These are phyloP conservation scores for Iris pallida DNA, from an alignment of 116 monocot genomes.

Conservation along the genomic window DNA sequence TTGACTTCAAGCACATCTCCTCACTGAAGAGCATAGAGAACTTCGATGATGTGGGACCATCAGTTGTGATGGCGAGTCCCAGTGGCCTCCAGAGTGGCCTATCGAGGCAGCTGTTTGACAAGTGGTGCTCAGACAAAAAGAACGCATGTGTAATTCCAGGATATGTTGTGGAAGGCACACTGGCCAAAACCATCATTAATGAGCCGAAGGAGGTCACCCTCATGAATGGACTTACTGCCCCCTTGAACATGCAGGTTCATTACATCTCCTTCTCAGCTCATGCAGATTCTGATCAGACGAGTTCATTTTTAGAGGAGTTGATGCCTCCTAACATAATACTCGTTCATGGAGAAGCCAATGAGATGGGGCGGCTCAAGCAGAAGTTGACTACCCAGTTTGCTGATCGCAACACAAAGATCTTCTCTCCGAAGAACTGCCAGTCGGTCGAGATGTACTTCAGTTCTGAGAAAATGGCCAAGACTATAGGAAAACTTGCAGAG, in stretches of 20 bases:
- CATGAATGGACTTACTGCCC: slow-evolving; percentile 87
- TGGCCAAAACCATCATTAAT: slow-evolving; percentile 90
- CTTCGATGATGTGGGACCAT: slow-evolving; percentile 91
- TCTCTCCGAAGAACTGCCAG: slow-evolving; percentile 90
- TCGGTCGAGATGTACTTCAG: slow-evolving; percentile 90
- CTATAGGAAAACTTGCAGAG: slow-evolving; percentile 77
- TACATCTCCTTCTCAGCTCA: slow-evolving; percentile 97
- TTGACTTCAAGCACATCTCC: slow-evolving; percentile 91
- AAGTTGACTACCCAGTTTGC: slow-evolving; percentile 66
- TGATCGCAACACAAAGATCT: slow-evolving; percentile 70
- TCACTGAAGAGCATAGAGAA: slow-evolving; percentile 87
- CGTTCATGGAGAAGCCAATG: slow-evolving; percentile 94
- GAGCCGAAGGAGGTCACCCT: slow-evolving; percentile 98
- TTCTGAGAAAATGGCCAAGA: slow-evolving; percentile 94
- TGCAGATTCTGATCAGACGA: slow-evolving; percentile 91
- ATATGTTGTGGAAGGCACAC: slow-evolving; percentile 92
- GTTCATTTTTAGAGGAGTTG: slow-evolving; percentile 82
- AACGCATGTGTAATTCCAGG: slow-evolving; percentile 96
- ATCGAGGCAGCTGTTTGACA: slow-evolving; percentile 92
- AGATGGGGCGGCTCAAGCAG: slow-evolving; percentile 90
- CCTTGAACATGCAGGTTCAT: slow-evolving; percentile 91
- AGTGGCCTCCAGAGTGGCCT: slow-evolving; percentile 90
- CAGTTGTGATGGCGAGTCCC: slow-evolving; percentile 98
- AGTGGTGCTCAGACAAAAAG: slow-evolving; percentile 89
- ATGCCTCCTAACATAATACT: slow-evolving; percentile 91